phyloP scores from a whole-genome alignment of 768 basidiomycete species.

The Psilocybe tampanensis region DNA sequence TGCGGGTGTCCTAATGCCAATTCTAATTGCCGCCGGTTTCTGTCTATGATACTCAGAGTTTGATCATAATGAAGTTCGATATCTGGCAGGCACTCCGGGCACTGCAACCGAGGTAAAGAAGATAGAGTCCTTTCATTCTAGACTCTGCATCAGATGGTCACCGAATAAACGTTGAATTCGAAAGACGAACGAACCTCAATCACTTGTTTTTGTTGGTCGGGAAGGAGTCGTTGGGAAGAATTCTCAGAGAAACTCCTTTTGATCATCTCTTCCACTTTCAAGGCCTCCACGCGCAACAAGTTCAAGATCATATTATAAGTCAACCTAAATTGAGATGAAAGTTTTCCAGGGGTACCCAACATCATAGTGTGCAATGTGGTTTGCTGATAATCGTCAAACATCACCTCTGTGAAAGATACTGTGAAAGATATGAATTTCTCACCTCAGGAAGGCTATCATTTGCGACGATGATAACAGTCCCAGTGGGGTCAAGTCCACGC shows the following conservation, averaged over 20 bases:
- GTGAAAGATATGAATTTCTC: constrained; percentile 10
- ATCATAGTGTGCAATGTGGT: constrained; percentile 83
- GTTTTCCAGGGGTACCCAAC: constrained; percentile 88
- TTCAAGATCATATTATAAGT: constrained; percentile 99
- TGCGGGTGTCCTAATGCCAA: constrained; percentile 62
- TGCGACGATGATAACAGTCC: constrained; percentile 90
- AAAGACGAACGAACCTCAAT: constrained; percentile 60
- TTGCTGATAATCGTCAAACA: constrained; percentile 49
- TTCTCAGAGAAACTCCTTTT: constrained; percentile 99
- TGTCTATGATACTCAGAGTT: constrained; percentile 58
- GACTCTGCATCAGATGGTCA: constrained; percentile 7
- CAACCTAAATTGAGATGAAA: constrained; percentile 94
- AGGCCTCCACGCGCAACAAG: constrained; percentile 91
- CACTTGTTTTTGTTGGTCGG: constrained; percentile 91
- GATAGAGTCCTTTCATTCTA: constrained; percentile 76
- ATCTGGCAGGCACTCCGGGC: constrained; percentile 68
- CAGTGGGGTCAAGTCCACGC: constrained; percentile 92
- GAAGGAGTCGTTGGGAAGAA: constrained; percentile 87
- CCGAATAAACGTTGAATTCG: constrained; percentile 6
- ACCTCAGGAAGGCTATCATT: constrained; percentile 89
- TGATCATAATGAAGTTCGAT: constrained; percentile 80
- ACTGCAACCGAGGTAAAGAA: constrained; percentile 64
- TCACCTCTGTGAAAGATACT: not conserved
- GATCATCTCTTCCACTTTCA: constrained; percentile 99
- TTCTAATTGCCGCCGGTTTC: constrained; percentile 64